Percentiles rank a stretch among this genome's conserved stretches.
phyloP scores from a whole-genome alignment of 2,329 filamentous ascomycete genomes.

The Exophiala xenobiotica region DNA sequence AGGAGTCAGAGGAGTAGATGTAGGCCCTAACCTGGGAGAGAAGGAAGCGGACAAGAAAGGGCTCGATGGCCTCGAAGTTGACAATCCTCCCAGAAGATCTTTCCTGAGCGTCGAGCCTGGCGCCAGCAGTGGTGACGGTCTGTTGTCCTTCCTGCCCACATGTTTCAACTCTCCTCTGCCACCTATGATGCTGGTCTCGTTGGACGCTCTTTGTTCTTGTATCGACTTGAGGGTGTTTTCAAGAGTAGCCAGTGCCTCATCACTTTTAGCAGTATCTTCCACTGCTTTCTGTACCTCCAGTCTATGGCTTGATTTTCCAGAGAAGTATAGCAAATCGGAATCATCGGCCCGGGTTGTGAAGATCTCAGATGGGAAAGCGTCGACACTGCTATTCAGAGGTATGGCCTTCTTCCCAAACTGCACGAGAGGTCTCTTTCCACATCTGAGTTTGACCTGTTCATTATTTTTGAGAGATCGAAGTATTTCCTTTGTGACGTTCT shows the following conservation, averaged over 20 bases:
- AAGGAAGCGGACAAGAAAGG: conserved; percentile 41
- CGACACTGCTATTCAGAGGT: conserved; percentile 53
- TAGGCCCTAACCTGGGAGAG: conserved; percentile 42
- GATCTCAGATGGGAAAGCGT: conserved; percentile 58
- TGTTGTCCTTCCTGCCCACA: conserved; percentile 22
- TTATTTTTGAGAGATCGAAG: conserved; percentile 44
- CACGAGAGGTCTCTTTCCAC: conserved; percentile 54
- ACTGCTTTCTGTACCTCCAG: conserved; percentile 56
- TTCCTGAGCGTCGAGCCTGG: conserved; percentile 36
- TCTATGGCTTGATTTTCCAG: conserved; percentile 58
- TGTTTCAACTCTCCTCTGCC: conserved; percentile 40
- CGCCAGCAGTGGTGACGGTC: conserved; percentile 33
- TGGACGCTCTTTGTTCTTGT: conserved; percentile 61
- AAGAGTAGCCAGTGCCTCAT: conserved; percentile 59
- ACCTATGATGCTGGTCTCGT: conserved; percentile 48
- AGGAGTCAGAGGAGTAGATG: conserved; percentile 41
- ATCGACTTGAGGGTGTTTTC: conserved; percentile 60
- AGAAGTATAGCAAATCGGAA: conserved; percentile 53
- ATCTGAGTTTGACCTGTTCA: conserved; percentile 45
- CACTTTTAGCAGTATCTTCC: conserved; percentile 55
- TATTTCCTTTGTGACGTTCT: conserved; percentile 47
- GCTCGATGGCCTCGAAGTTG: conserved; percentile 43
- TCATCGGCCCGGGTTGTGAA: conserved; percentile 48
- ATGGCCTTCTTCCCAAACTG: conserved; percentile 59
- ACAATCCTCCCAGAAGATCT: conserved; percentile 40